Conservation (phyloP, 495 filamentous ascomycete species). For the Penicillium samsonianum region DNA sequence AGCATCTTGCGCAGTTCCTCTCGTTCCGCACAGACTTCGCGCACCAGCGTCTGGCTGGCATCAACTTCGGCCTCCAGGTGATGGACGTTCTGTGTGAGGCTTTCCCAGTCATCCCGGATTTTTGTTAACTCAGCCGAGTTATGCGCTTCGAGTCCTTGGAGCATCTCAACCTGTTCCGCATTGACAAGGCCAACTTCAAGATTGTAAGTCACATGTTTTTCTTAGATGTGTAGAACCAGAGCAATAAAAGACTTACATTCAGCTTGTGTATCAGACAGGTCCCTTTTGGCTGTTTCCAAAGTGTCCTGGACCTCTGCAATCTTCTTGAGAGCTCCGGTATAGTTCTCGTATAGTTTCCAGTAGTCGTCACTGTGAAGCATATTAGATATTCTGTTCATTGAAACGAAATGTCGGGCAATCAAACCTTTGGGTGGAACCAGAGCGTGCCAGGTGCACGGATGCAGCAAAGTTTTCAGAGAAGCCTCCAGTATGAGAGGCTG, state of each 20-base stretch:
- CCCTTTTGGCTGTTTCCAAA: conserved; percentile 38
- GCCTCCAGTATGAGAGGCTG: conserved; percentile 32
- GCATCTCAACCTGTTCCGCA: conserved; percentile 51
- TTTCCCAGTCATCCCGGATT: conserved; percentile 49
- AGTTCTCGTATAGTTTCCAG: conserved; percentile 50
- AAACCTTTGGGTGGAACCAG: conserved; percentile 45
- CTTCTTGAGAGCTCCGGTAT: conserved; percentile 42
- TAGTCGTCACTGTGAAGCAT: conserved; percentile 42
- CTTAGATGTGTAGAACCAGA: background rate
- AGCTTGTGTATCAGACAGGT: conserved; percentile 40
- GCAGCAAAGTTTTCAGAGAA: conserved; percentile 42
- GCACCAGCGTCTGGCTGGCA: conserved; percentile 40
- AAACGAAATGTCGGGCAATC: background rate
- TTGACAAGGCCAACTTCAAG: conserved; percentile 45
- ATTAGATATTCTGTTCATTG: conserved; percentile 23
- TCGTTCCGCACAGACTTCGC: conserved; percentile 44
- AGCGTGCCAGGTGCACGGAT: conserved; percentile 39
- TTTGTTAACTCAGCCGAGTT: conserved; percentile 46
- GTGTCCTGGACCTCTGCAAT: conserved; percentile 45
- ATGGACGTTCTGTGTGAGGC: conserved; percentile 39
- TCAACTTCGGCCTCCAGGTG: conserved; percentile 47
- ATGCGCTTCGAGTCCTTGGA: conserved; percentile 50
- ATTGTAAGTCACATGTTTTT: conserved; percentile 27
- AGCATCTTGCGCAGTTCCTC: conserved; percentile 48
- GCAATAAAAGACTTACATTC: conserved; percentile 38